A percentile compares a stretch with the other conserved stretches of the same genome.
phyloP scores from a whole-genome alignment of 306 rosid species.

The Adenanthera pavonina region DNA sequence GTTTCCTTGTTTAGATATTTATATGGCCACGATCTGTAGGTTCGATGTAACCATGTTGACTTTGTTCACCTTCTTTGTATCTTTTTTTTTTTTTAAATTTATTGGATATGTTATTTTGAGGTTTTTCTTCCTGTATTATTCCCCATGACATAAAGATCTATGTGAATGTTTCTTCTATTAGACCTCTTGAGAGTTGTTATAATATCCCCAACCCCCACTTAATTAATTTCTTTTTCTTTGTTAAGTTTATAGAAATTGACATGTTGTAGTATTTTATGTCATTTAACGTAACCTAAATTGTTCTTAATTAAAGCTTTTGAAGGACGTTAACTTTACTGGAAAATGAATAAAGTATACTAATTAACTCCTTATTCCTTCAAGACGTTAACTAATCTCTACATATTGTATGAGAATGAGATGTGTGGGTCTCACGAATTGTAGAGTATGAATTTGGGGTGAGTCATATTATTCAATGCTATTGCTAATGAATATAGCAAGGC shows the following conservation, averaged over 20 bases:
- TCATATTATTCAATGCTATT: too few relatives aligned
- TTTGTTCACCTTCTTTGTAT: not conserved
- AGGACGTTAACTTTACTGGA: too few relatives aligned
- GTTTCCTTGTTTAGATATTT: not conserved
- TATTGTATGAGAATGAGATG: not conserved
- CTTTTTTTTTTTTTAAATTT: not conserved
- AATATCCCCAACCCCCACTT: not conserved
- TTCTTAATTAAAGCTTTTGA: not conserved
- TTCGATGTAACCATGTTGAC: not conserved
- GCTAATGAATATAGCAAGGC: too few relatives aligned
- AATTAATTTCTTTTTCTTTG: not conserved
- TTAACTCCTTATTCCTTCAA: not conserved
- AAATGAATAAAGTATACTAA: too few relatives aligned
- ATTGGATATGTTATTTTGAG: too few relatives aligned
- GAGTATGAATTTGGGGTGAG: too few relatives aligned
- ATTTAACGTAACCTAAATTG: not conserved
- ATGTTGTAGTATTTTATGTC: not conserved
- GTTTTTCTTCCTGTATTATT: not conserved
- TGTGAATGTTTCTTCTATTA: not conserved
- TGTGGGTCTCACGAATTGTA: too few relatives aligned
- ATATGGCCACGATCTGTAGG: not conserved
- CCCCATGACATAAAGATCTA: too few relatives aligned
- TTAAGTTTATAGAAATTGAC: not conserved
- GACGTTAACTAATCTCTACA: not conserved
- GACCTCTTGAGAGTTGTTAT: not conserved